Base-by-base conservation (phyloP, 2,329 filamentous ascomycete genomes). In the Fusarium nurragi region DNA sequence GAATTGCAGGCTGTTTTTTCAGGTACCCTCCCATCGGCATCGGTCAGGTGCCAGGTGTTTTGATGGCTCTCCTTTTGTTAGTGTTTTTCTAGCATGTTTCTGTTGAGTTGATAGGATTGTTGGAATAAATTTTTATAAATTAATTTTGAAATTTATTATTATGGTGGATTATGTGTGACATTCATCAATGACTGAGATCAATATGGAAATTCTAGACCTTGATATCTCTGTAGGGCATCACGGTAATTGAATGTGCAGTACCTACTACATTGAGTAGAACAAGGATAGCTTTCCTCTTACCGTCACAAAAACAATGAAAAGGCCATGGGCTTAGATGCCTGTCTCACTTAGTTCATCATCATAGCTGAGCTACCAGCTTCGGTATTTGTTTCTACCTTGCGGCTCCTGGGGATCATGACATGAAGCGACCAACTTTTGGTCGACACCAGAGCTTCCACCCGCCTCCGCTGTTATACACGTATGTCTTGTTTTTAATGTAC, bases 31-130 rank as follows among this genome's bases (percentile, higher is more conserved):
- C 48, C 55, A 59, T 70, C 60, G 67, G 59, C 58, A 61, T 54
- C 50, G 34, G 63, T 65, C 57, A 54, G 51, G 52, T 61, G 57
- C 63, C 46, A 47, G 60, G 52, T 68, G 65, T 56, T 65, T 72
- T 59, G 54, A 58, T 58, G 59, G 50, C 54, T 64, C 54, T 57
- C 57, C 58, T 65, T 62, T 63, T 68, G 55, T 68, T 65, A 60
- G 63, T 69, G 47, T 70, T 66, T 71, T 68, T n/a, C n/a, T 71
- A 71, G 62, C 65, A 72, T 68, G 72, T 62, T 67, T 72, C 43
- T 62, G 51, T 62, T 47, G 57, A 72, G 63, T 70, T 64, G 62
- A 63, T 56, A 56, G 61, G 69, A 58, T 64, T 64, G 58, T 62
- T 68, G 63, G 64, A 58, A 62, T 69, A 69, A 72, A 68, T 39